Conservation (phyloP, 345 rosid species). For the Brassica rapa region DNA sequence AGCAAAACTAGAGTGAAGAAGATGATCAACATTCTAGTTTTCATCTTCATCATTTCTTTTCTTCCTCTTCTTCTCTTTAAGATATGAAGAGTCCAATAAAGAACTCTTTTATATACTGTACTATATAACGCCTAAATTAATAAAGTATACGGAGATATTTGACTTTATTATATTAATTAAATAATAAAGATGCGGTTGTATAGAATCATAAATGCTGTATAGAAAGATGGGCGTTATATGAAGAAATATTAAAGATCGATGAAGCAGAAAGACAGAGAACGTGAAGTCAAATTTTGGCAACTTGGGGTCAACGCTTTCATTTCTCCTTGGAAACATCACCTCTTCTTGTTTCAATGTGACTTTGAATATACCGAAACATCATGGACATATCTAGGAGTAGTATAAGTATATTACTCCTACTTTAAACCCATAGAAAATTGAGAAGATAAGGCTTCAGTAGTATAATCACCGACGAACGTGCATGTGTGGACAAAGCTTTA, state of each 20-base stretch:
- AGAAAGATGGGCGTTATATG: constrained; percentile 37
- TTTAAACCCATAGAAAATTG: background rate
- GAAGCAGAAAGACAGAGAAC: constrained; percentile 22
- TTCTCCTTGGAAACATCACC: constrained; percentile 33
- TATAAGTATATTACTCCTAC: background rate
- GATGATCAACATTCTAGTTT: constrained; percentile 32
- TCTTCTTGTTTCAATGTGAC: constrained; percentile 31
- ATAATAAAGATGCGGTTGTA: constrained; percentile 34
- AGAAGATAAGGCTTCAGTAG: background rate
- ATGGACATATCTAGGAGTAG: background rate
- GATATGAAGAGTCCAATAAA: constrained; percentile 10
- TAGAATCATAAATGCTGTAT: constrained; percentile 34
- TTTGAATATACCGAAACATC: constrained; percentile 29
- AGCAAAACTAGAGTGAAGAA: constrained; percentile 41
- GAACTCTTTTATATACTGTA: background rate
- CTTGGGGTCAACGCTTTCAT: constrained; percentile 38
- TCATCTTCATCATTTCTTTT: constrained; percentile 30
- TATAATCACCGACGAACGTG: constrained; percentile 31
- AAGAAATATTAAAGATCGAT: constrained; percentile 7
- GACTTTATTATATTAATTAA: constrained; percentile 13
- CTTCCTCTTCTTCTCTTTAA: constrained; percentile 21
- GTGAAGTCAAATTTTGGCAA: constrained; percentile 41
- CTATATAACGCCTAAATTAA: background rate
- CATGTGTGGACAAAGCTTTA: constrained; percentile 21
- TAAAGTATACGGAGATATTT: constrained; percentile 23